phyloP scores from a whole-genome alignment of 495 filamentous ascomycete species.

The Tuber umbilicatum region DNA sequence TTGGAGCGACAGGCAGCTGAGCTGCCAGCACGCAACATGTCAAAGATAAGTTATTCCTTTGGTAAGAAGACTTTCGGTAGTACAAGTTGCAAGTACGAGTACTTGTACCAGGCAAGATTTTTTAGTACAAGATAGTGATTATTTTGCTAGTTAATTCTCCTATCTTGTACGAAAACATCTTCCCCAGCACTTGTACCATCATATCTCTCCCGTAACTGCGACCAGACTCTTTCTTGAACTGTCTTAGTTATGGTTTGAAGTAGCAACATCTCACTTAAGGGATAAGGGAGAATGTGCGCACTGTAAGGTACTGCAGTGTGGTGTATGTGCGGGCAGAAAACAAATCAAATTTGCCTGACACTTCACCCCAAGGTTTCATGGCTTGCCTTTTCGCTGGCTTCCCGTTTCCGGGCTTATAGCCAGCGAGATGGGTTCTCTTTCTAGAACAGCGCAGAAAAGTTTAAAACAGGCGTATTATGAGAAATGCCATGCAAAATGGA shows the following conservation, averaged over 20 bases:
- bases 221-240: not conserved
- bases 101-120: no score
- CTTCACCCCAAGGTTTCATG: conserved; percentile 1
- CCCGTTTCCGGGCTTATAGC: not conserved
- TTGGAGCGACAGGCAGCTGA: not conserved
- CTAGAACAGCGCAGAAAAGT: not conserved
- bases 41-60: not conserved
- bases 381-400: not conserved
- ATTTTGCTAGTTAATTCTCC: no score
- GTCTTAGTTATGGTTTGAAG: not conserved
- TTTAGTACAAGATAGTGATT: no score
- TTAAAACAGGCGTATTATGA: not conserved
- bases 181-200: not conserved
- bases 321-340: not conserved
- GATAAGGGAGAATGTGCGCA: not conserved
- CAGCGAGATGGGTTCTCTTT: not conserved
- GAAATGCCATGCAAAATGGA: not conserved
- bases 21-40: conserved; percentile 1
- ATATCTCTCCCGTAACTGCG: not conserved
- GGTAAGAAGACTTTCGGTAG: not conserved
- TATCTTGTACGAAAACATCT: no score
- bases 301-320: not conserved
- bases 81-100: no score
- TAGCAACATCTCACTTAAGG: not conserved
- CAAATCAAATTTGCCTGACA: not conserved